phyloP scores from a whole-genome alignment of 2,329 filamentous ascomycete species.

The Sclerotinia borealis region DNA sequence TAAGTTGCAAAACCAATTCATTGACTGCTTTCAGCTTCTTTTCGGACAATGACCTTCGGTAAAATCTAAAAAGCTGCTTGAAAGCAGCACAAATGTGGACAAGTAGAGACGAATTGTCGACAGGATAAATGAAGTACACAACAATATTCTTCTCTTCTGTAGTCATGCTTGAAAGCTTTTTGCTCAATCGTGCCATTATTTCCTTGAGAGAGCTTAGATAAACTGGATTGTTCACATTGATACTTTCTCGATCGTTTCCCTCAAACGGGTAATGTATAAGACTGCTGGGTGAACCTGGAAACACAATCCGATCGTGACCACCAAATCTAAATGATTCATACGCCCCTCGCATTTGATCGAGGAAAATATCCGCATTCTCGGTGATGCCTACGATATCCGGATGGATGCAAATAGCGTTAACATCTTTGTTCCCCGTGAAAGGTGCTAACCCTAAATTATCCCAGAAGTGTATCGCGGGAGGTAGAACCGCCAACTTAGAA shows the following conservation, averaged over 20 bases:
- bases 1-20: slow-evolving; percentile 71
- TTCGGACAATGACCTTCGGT: slow-evolving; percentile 45
- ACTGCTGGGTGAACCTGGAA: slow-evolving; percentile 34
- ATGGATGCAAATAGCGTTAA: slow-evolving; percentile 64
- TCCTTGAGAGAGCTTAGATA: slow-evolving; percentile 28
- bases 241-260: slow-evolving; percentile 35
- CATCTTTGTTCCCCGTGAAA: slow-evolving; percentile 63
- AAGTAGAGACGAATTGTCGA: slow-evolving; percentile 53
- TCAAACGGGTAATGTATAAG: slow-evolving; percentile 28
- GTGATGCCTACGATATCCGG: slow-evolving; percentile 58
- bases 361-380: slow-evolving; percentile 55
- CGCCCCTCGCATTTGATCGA: slow-evolving; percentile 60
- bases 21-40: slow-evolving; percentile 44
- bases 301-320: slow-evolving; percentile 44
- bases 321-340: slow-evolving; percentile 74
- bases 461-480: slow-evolving; percentile 73
- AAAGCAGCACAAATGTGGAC: slow-evolving; percentile 70
- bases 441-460: slow-evolving; percentile 72
- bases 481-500: slow-evolving; percentile 63
- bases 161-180: slow-evolving; percentile 29
- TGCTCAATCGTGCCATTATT: slow-evolving; percentile 25
- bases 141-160: slow-evolving; percentile 54
- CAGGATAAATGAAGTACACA: slow-evolving; percentile 69
- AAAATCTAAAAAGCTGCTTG: slow-evolving; percentile 63
- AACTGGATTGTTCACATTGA: slow-evolving; percentile 11